These are phyloP conservation scores for Penicillium sp. DNA, from an alignment of 2,329 filamentous ascomycete species.

Conservation along the genomic window DNA sequence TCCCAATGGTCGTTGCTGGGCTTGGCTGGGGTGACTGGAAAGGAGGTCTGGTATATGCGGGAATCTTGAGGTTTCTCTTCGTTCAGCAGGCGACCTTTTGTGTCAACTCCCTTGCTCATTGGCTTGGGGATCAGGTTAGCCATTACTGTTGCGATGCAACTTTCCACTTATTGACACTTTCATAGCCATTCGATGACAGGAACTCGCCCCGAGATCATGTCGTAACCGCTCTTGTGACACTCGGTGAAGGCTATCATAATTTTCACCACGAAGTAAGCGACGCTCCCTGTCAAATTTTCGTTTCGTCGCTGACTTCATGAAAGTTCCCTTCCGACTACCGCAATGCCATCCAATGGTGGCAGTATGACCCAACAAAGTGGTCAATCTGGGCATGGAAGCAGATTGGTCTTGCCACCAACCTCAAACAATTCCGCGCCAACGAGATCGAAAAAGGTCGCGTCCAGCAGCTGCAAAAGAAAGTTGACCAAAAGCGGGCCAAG, in stretches of 20 bases:
- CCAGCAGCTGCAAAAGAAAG: slow-evolving; percentile 87
- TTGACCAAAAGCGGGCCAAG: slow-evolving; percentile 76
- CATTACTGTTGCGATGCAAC: background rate
- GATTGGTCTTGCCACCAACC: slow-evolving; percentile 76
- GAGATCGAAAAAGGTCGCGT: slow-evolving; percentile 90
- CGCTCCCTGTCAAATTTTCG: background rate
- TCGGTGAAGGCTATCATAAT: slow-evolving; percentile 90
- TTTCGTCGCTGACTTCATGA: background rate
- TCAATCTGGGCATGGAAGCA: slow-evolving; percentile 80
- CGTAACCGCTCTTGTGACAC: slow-evolving; percentile 78
- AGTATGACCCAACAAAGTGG: slow-evolving; percentile 93
- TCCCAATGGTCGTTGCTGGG: slow-evolving; percentile 70
- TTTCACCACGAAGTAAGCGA: slow-evolving; percentile 71
- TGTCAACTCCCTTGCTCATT: slow-evolving; percentile 86
- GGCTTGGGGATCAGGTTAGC: slow-evolving; percentile 69
- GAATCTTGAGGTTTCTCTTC: slow-evolving; percentile 82
- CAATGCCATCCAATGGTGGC: slow-evolving; percentile 85
- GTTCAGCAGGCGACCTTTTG: slow-evolving; percentile 92
- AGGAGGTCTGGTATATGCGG: slow-evolving; percentile 79
- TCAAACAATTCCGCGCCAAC: slow-evolving; percentile 87
- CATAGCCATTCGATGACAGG: slow-evolving; percentile 80
- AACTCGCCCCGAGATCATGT: slow-evolving; percentile 87
- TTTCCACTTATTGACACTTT: background rate
- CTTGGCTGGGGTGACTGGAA: slow-evolving; percentile 73
- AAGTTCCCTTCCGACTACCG: slow-evolving; percentile 84